Conservation (phyloP, 176 grass and related monocot species). For the Melocanna baccifera region DNA sequence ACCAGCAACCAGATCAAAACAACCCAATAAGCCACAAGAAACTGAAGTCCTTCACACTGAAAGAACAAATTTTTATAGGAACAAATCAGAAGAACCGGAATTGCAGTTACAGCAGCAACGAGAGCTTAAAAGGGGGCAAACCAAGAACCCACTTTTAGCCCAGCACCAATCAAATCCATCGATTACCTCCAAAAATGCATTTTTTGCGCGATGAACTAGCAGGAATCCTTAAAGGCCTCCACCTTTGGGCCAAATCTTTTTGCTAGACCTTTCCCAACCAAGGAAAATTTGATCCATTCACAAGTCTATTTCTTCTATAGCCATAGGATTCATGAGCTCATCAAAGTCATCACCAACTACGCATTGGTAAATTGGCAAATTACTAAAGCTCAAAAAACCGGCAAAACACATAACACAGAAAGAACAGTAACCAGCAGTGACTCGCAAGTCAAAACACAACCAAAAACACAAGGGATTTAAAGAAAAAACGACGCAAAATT, state of each 20-base stretch:
- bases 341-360: neutral
- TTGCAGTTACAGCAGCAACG: neutral
- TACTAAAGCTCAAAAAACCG: neutral
- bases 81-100: neutral
- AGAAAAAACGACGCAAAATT: neutral
- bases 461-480: neutral
- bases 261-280: neutral
- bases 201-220: neutral
- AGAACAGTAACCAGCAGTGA: neutral
- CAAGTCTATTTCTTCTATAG: neutral
- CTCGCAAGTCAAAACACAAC: neutral
- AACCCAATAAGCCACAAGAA: neutral
- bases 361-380: neutral
- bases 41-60: neutral
- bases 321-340: neutral
- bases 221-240: neutral
- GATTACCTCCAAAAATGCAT: neutral
- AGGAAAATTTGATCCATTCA: neutral
- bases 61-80: neutral
- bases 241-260: neutral
- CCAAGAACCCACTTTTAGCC: neutral
- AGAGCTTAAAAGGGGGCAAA: neutral
- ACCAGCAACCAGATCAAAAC: neutral
- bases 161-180: neutral
- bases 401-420: neutral